Evolutionary conservation across 2,329 filamentous ascomycete genomes (phyloP).

Genomic region (Calonectria hawksworthii): DNA sequence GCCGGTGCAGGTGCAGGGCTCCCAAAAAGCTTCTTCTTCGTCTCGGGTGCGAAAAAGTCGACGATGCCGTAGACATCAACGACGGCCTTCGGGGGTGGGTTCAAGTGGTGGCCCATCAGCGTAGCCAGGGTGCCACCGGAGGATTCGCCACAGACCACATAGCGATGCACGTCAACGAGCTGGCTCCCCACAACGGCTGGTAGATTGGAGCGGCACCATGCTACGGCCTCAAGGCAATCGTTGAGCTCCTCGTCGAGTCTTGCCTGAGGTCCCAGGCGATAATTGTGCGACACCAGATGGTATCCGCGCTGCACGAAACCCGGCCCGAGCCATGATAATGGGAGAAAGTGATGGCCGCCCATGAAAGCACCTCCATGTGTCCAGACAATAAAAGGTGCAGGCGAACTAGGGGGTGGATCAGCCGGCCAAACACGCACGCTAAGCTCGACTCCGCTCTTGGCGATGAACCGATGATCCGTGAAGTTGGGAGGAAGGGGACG

Average conservation of each 20-base stretch:
- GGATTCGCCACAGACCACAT: slow-evolving; percentile 11
- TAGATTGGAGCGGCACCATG: slow-evolving; percentile 3
- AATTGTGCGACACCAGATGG: slow-evolving; percentile 5
- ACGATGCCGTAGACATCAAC: slow-evolving; percentile 7
- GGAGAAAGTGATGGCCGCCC: slow-evolving; percentile 7
- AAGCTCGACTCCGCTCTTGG: slow-evolving; percentile 3
- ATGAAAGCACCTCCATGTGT: slow-evolving; percentile 10
- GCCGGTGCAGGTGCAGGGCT: neutral
- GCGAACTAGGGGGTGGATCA: neutral
- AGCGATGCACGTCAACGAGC: neutral
- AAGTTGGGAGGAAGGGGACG: slow-evolving; percentile 4
- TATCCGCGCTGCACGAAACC: slow-evolving; percentile 1
- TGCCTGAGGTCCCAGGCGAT: neutral
- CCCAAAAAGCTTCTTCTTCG: neutral
- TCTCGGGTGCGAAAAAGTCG: neutral
- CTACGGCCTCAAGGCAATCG: slow-evolving; percentile 6
- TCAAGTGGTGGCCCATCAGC: neutral
- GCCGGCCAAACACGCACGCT: slow-evolving; percentile 7
- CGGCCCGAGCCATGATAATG: neutral
- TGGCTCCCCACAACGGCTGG: neutral
- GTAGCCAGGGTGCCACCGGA: neutral
- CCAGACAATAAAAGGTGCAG: slow-evolving; percentile 1
- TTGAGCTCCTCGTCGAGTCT: neutral
- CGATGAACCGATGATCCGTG: neutral
- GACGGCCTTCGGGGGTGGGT: neutral